Evolutionary conservation across 106 monocot genomes (phyloP), one percentile per base, ranked within the genome.

Genomic region (Apostasia shenzhenica): DNA sequence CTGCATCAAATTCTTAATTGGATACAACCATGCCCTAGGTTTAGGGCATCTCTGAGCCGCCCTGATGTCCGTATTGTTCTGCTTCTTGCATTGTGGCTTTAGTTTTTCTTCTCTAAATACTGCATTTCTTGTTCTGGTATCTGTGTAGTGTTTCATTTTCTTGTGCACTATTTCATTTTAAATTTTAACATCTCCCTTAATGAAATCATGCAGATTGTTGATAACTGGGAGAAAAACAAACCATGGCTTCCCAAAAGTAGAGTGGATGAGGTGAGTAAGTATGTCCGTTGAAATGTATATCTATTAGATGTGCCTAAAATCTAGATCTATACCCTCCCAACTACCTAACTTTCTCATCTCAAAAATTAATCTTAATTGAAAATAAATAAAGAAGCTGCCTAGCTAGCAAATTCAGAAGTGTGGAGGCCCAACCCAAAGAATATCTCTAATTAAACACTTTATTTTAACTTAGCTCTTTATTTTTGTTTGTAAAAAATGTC

Each of bases 221-320:
- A 54, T 59, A 90, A 86, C 59, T 99, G 93, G 99, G 85, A 88
- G 67, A 80, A 71, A 52, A 90, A 83, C 61, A 93, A 88, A 46
- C 66, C 90, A 1, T 99, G 99, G 99, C 74, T 99, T 80, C 90
- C 99, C 11, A 93, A 88, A 76, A 48, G 77, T 74, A 90, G 76
- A 60, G 72, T 86, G 41, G 93, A 99, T 54, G 87, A 93, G 99
- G 99, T 99, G 58, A 51, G 71, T 14, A 71, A 8, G 39, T 65
- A 42, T 5, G 54, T 26, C 44, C 47, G 49, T 62, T 43, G 45
- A 62, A 59, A 59, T 41, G 59, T 41, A 45, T 13, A 45, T 10
- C 13, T 45, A 12, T 14, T 12, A 41, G 1, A 8, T 9, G 42
- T 8, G 40, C 0, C 45, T 4, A n/a, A 62, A 62, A 44, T 3